These are phyloP conservation scores for Cladorrhinum sp. DNA, from an alignment of 2,329 filamentous ascomycete species.

Conservation along the genomic window DNA sequence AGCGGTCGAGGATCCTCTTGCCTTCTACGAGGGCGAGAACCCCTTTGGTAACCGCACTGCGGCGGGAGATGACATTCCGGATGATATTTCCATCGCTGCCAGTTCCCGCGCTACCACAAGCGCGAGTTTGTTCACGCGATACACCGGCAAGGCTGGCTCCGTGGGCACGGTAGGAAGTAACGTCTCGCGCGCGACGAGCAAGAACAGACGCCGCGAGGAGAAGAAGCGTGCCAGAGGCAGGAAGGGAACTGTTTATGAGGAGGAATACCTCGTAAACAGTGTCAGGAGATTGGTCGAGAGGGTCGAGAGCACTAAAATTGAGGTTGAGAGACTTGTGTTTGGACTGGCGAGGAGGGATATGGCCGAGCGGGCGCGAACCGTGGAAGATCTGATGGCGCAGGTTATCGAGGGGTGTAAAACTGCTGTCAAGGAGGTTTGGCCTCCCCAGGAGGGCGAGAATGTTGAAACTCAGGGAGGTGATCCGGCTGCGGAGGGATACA, in stretches of 20 bases:
- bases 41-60: constrained; percentile 19
- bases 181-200: constrained; percentile 75
- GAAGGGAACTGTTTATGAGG: constrained; percentile 96
- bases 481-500: constrained; percentile 30
- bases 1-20: constrained; percentile 79
- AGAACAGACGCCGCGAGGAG: constrained; percentile 86
- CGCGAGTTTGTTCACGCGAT: constrained; percentile 68
- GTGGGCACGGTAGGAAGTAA: constrained; percentile 57
- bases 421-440: constrained; percentile 67
- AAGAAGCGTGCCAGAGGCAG: constrained; percentile 91
- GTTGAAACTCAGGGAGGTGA: constrained; percentile 23
- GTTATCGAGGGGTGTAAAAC: constrained; percentile 67
- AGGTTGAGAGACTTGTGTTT: constrained; percentile 71
- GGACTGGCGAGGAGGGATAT: constrained; percentile 77
- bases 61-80: constrained; percentile 68
- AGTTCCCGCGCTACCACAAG: constrained; percentile 71
- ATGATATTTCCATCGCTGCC: constrained; percentile 87
- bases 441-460: constrained; percentile 20
- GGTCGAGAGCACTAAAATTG: constrained; percentile 67
- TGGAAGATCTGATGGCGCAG: constrained; percentile 71
- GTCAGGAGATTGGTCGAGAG: constrained; percentile 79
- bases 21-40: constrained; percentile 80
- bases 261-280: constrained; percentile 92
- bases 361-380: constrained; percentile 78
- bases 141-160: constrained; percentile 26